Evolutionary conservation across 2,329 filamentous ascomycete species (phyloP), one percentile per base, ranked within the genome.

Genomic region (Pseudocercospora fuligena): DNA sequence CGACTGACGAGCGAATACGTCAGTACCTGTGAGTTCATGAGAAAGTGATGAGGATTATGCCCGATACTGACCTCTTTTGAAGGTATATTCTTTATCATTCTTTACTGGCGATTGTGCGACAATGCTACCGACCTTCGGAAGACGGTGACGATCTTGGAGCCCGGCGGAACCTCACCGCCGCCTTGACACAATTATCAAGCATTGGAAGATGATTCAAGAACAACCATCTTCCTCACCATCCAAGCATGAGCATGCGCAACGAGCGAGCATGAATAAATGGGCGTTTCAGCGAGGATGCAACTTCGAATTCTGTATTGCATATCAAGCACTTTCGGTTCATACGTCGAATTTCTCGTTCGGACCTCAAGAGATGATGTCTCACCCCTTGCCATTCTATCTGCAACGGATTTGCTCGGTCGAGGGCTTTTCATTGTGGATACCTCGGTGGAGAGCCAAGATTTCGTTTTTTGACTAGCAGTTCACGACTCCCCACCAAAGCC

Each of bases 71-170:
- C 65, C 31, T 31, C 9, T 53, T 49, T 12, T n/a, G 6, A 62
- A 84, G 82, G 67, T 85, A 85, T 70, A 74, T 78, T 5, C 73
- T 79, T 47, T 84, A 84, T 70, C 77, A 82, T 63, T 75, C 81
- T 0, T 73, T 80, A 11, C 72, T 82, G 14, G 75, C 77, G 5
- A 77, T 85, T 25, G 80, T 83, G 16, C 74, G 79, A 61, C 78
- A 81, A 59, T 79, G 82, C 67, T 83, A 83, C 72, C 77, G 82
- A 21, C 79, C 81, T 25, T 76, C 77, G 25, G 72, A 77, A 21
- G 77, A 75, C 36, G 76, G 74, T 16, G 76, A 81, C 60, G 83
- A 84, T 68, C 69, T 82, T 21, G 78, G 79, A 54, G 80, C 81
- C 0, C 78, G 83, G 25, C 78, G 80, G 51, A 76, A 76, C 21